Evolutionary conservation across 352 stramenopile genomes (phyloP).

Genomic region (Globisporangium yorkense): DNA sequence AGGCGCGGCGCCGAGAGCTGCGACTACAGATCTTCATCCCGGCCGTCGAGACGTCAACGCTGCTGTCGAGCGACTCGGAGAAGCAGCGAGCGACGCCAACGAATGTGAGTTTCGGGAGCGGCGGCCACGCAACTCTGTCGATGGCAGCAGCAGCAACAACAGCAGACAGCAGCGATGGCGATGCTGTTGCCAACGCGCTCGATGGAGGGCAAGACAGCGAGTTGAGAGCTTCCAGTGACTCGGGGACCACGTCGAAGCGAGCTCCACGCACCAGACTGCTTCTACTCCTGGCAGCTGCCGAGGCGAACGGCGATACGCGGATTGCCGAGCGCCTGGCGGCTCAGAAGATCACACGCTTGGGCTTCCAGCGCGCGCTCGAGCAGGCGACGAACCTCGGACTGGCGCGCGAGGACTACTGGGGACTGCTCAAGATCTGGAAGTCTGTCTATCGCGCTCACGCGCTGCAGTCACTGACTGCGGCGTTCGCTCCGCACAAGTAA

Average conservation of each 20-base stretch:
- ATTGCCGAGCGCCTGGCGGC: slow-evolving; percentile 35
- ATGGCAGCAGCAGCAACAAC: background rate
- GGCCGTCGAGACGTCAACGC: background rate
- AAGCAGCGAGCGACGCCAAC: slow-evolving; percentile 5
- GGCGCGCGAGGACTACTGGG: slow-evolving; percentile 25
- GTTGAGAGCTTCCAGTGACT: background rate
- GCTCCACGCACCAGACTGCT: background rate
- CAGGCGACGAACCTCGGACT: slow-evolving; percentile 36
- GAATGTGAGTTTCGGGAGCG: background rate
- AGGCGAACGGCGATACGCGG: slow-evolving; percentile 40
- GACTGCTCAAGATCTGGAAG: slow-evolving; percentile 51
- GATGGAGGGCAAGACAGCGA: background rate
- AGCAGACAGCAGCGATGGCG: slow-evolving; percentile 7
- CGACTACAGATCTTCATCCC: slow-evolving; percentile 42
- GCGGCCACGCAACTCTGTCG: background rate
- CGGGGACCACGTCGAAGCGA: too few species aligned
- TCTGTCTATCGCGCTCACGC: slow-evolving; percentile 46
- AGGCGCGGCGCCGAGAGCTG: slow-evolving; percentile 23
- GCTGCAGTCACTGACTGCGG: slow-evolving; percentile 23
- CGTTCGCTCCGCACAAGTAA: background rate
- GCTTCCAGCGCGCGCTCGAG: slow-evolving; percentile 34
- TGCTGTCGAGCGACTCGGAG: background rate
- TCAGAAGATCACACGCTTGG: slow-evolving; percentile 20
- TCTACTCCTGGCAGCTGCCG: slow-evolving; percentile 34
- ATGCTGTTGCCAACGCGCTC: background rate